These are phyloP conservation scores for Suhomyces faveliae DNA, from an alignment of 805 yeast species.

Conservation along the genomic window DNA sequence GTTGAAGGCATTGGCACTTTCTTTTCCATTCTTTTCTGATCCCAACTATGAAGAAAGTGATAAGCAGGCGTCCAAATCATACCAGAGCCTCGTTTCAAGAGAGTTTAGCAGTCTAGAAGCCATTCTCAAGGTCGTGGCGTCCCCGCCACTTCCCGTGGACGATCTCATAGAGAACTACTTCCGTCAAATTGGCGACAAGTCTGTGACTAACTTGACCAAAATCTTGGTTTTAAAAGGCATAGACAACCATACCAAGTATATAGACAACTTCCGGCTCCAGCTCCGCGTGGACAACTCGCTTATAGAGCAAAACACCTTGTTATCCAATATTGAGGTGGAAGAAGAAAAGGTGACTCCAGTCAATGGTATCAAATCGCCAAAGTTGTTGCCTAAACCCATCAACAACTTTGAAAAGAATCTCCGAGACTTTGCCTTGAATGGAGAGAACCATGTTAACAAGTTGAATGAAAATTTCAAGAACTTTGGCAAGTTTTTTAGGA, in stretches of 20 bases:
- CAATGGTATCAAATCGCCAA: slow-evolving; percentile 22
- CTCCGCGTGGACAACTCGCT: slow-evolving; percentile 26
- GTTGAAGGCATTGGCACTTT: slow-evolving; percentile 53
- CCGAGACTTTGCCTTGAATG: slow-evolving; percentile 45
- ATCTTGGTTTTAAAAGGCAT: slow-evolving; percentile 64
- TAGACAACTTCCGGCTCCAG: slow-evolving; percentile 39
- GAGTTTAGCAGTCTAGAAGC: slow-evolving; percentile 51
- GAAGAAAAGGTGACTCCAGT: slow-evolving; percentile 5
- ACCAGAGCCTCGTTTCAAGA: slow-evolving; percentile 42
- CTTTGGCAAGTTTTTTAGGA: slow-evolving; percentile 54
- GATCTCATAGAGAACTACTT: slow-evolving; percentile 65
- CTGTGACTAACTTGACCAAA: slow-evolving; percentile 60
- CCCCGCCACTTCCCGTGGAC: slow-evolving; percentile 60
- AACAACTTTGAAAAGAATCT: slow-evolving; percentile 46
- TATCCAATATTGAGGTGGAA: slow-evolving; percentile 30
- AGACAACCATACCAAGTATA: slow-evolving; percentile 28
- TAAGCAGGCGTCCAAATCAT: slow-evolving; percentile 28
- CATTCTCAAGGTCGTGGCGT: slow-evolving; percentile 65
- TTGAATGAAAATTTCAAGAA: slow-evolving; percentile 64
- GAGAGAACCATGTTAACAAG: slow-evolving; percentile 62
- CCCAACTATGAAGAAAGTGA: slow-evolving; percentile 34
- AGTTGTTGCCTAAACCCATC: slow-evolving; percentile 26
- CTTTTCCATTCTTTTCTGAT: slow-evolving; percentile 42
- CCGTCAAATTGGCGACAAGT: slow-evolving; percentile 62
- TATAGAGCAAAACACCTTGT: slow-evolving; percentile 28